Base-by-base conservation (phyloP, 2,329 filamentous ascomycete species). In the Ceratocystis lukuohia region DNA sequence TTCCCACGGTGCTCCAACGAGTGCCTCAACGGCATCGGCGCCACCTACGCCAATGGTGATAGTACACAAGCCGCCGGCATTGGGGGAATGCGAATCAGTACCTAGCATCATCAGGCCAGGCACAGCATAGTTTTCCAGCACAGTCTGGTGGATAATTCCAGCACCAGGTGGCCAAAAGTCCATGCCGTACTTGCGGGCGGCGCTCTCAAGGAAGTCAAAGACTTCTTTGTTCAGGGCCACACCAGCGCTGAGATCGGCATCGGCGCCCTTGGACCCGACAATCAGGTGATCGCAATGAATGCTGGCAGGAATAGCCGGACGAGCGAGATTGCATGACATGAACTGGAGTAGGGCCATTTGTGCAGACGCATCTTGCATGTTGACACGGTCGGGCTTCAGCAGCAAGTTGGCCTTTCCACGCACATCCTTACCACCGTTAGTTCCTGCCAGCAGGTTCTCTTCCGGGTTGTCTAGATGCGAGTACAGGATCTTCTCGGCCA, bases 281-380 rank as follows among this genome's bases (percentile, higher is more conserved):
- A 99, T 97, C 86, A 99, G 87, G 76, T 99, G 94, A 79, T 99
- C 94, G 77, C 94, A 99, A 79, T 99, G 94, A 71, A 97, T 96
- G 75, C 92, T 96, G 62, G 94, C 93, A 10, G 94, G 94, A 62
- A 99, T 93, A 8, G 92, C 92, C 1, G 94, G 96, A 68, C 85
- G 85, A 33, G 88, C 88, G 65, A 99, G 82, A 66, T 91, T 89
- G 76, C 94, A 99, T 33, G 89, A 90, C 93, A 99, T 99, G 82
- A 99, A 99, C 77, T 99, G 94, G 71, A 99, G 80, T 70, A 99
- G 80, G 1, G 94, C 94, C 94, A 99, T 99, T 79, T 99, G 94
- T 5, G 94, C 94, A 37, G 91, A 96, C 15, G 94, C 94, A 80
- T 99, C 94, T 78, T 99, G 94, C 94, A 99, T 99, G 70, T 95